Evolutionary conservation across 106 monocot species (phyloP), one percentile per base, ranked within the genome.

Genomic region (Dioscorea alata): DNA sequence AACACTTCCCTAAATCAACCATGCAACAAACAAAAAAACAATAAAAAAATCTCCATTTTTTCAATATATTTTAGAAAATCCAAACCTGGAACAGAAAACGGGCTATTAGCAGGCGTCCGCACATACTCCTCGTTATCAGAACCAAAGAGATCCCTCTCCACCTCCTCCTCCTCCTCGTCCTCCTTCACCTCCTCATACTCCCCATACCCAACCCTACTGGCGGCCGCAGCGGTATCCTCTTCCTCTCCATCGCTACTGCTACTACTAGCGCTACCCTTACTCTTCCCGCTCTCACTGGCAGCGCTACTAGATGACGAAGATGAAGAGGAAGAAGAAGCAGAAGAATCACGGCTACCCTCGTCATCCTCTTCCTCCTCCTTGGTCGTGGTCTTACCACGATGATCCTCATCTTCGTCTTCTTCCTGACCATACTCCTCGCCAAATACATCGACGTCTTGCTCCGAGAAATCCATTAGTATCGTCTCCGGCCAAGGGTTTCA

Each of bases 121-220:
- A 71, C 57, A 59, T 92, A 97, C 59, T 74, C 87, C 64, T 92
- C 92, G 63, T 92, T 97, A 69, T 97, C 92, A 13, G 92, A 76
- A 17, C 92, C 97, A 51, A 97, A 97, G 8, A 97, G 75, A 81
- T 97, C 97, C 21, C 68, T 73, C 52, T 84, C 86, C 4, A 77
- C 82, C 31, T 79, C 84, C 25, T 66, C 75, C 56, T 79, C 90
- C 13, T 51, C 80, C 56, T 79, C 90, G 8, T 51, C 80, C 31
- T 71, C 73, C 25, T 67, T 68, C 60, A 35, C n/a, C 4, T 64
- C 65, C 18, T 33, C 64, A 24, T 59, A 52, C 51, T 32, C 63
- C 52, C 54, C 68, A 4, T 20, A 51, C 23, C 42, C 75, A 24
- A 61, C 24, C 20, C 49, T 50, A 49, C 33, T n/a, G 54, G 65